These are phyloP conservation scores for Didymella segeticola DNA, from an alignment of 2,329 filamentous ascomycete genomes.

Conservation along the genomic window DNA sequence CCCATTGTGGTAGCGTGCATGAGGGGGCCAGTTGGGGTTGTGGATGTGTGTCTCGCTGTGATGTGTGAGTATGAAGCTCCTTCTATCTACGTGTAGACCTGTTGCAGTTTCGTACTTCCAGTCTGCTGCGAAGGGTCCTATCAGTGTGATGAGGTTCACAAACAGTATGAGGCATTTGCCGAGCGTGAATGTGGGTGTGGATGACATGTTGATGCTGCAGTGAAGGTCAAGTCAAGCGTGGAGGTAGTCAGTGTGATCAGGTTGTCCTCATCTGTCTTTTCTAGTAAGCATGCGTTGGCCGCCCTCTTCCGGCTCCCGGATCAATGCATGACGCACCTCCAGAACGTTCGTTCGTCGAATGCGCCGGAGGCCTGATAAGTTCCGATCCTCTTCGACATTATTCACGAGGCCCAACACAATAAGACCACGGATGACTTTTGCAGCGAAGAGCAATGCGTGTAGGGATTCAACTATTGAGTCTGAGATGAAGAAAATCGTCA, in stretches of 20 bases:
- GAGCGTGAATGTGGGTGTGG: not conserved
- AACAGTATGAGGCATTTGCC: not conserved
- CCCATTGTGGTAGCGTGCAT: slow-evolving; percentile 59
- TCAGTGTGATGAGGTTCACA: not conserved
- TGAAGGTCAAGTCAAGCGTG: not conserved
- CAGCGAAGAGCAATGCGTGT: not conserved
- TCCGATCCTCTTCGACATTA: not conserved
- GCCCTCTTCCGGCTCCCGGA: not conserved
- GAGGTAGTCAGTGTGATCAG: not conserved
- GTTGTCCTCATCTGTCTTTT: not conserved
- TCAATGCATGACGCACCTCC: not conserved
- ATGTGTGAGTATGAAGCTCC: not conserved
- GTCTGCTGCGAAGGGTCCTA: slow-evolving; percentile 39
- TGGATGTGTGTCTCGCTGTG: slow-evolving; percentile 53
- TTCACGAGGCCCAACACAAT: not conserved
- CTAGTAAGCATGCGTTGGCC: not conserved
- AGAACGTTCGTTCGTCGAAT: no score
- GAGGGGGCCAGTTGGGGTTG: slow-evolving; percentile 59
- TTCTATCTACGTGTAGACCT: not conserved
- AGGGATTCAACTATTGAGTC: not conserved
- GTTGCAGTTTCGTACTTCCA: slow-evolving; percentile 23
- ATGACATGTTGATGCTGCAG: not conserved
- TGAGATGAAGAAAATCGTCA: not conserved
- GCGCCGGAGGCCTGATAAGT: not conserved
- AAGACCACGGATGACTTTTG: not conserved